Evolutionary conservation across 352 stramenopile genomes (phyloP).

Genomic region (Pythium plurisporium): DNA sequence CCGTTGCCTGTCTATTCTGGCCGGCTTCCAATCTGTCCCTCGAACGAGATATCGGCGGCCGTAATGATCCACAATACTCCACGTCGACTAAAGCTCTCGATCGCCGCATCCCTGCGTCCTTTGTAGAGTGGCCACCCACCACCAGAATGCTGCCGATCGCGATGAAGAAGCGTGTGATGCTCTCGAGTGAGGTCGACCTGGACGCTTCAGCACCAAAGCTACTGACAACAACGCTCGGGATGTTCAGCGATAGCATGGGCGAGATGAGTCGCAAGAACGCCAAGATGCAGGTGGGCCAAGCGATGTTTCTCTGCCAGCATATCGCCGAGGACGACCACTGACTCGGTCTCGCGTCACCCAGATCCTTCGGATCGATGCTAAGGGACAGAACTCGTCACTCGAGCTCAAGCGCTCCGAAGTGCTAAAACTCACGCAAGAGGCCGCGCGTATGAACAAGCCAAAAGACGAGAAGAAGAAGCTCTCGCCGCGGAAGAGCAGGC

Average conservation of each 20-base stretch:
- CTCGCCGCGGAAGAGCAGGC: conserved; percentile 11
- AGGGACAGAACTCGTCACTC: background rate
- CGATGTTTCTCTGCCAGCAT: too few species aligned
- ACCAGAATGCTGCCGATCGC: conserved; percentile 9
- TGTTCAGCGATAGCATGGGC: background rate
- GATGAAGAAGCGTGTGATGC: conserved; percentile 1
- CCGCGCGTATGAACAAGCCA: background rate
- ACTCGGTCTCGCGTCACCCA: background rate
- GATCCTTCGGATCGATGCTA: conserved; percentile 6
- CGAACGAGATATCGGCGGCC: too few species aligned
- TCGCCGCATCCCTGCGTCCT: too few species aligned
- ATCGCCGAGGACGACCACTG: background rate
- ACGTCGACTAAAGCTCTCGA: too few species aligned
- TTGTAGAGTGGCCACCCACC: too few species aligned
- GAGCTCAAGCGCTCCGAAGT: conserved; percentile 11
- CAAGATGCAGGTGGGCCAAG: conserved; percentile 12
- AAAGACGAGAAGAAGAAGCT: background rate
- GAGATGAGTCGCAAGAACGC: conserved; percentile 8
- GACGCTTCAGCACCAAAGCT: background rate
- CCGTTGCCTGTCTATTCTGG: background rate
- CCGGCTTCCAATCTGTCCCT: too few species aligned
- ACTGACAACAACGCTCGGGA: background rate
- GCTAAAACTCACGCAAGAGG: conserved; percentile 11
- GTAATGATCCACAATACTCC: too few species aligned
- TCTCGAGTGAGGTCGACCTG: conserved; percentile 10